Base-by-base conservation (phyloP, 805 yeast species). In the Wickerhamiella qilinensis region DNA sequence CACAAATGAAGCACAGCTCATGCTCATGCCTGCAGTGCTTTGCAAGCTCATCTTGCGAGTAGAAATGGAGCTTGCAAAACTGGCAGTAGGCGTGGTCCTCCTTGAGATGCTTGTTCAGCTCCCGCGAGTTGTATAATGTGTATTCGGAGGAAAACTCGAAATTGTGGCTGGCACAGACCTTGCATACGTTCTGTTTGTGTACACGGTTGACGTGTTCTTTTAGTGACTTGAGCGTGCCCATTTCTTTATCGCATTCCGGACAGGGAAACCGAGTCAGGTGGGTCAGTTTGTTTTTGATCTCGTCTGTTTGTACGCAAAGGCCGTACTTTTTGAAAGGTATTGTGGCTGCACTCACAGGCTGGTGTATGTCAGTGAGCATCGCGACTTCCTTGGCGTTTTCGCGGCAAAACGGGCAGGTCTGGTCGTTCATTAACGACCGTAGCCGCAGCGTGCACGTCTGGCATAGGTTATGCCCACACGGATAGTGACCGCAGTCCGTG, bases 1-100 rank as follows among this genome's bases (percentile, higher is more conserved):
- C 93, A 61, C 99, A 91, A 24, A 91, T 75, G 49, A 76, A 82
- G 56, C 99, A 91, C 46, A 76, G 73, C 54, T 86, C 95, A 57
- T 91, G 98, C 36, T 62, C 62, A 43, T 81, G 79, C 47, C 94
- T 66, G 60, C 86, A 69, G 57, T 91, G 99, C 24, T 75, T 58
- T 46, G 72, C 74, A 49, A 85, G 64, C 54, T 86, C 97, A 54
- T 88, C 95, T 30, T 75, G 82, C 0, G 94, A 82, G 54, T 91
- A 91, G 55, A 82, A 86, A 41, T 93, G 60, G 36, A 30, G 17
- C 2, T 74, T 73, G 57, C 98, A 91, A 55, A 82, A 80, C 46
- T 71, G 71, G 64, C 99, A 91, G 44, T 43, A 37, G 6, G 62
- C 62, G 50, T 86, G 94, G 36, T 95, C 96, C 29, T 62, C 65